These are phyloP conservation scores for Scheffersomyces segobiensis DNA, from an alignment of 1,139 yeast genomes.

Conservation along the genomic window DNA sequence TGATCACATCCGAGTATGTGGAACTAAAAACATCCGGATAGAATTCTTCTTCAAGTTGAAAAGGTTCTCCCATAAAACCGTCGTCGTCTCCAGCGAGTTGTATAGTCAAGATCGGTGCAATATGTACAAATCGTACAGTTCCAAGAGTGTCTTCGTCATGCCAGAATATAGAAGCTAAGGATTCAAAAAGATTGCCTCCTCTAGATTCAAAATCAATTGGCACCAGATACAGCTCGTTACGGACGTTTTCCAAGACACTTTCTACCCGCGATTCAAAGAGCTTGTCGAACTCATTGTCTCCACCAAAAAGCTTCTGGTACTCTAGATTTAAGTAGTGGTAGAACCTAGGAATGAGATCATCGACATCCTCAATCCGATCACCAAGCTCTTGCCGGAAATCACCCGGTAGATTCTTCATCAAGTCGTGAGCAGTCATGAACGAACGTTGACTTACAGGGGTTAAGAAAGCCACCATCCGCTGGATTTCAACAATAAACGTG, in stretches of 20 bases:
- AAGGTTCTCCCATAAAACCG: constrained; percentile 13
- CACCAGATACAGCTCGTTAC: constrained; percentile 28
- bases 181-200: constrained; percentile 26
- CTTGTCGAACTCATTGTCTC: constrained; percentile 6
- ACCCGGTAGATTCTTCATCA: constrained; percentile 22
- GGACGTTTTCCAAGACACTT: constrained; percentile 24
- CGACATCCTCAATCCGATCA: constrained; percentile 27
- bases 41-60: constrained; percentile 27
- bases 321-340: constrained; percentile 18
- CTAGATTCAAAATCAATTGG: constrained; percentile 39
- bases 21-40: constrained; percentile 34
- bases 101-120: constrained; percentile 36
- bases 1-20: constrained; percentile 18
- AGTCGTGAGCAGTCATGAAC: constrained; percentile 21
- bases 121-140: constrained; percentile 23
- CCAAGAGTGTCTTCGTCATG: constrained; percentile 30
- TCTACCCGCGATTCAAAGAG: constrained; percentile 27
- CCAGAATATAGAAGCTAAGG: constrained; percentile 43
- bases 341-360: constrained; percentile 32
- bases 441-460: constrained; percentile 17
- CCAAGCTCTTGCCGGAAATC: constrained; percentile 21
- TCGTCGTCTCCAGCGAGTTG: constrained; percentile 29
- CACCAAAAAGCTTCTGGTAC: constrained; percentile 12
- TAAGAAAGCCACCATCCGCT: constrained; percentile 22
- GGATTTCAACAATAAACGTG: constrained; percentile 25